A percentile compares a stretch with the other conserved stretches of the same genome.
Conservation (phyloP, 2,329 filamentous ascomycete species). For the Alternaria angustiovoidea region DNA sequence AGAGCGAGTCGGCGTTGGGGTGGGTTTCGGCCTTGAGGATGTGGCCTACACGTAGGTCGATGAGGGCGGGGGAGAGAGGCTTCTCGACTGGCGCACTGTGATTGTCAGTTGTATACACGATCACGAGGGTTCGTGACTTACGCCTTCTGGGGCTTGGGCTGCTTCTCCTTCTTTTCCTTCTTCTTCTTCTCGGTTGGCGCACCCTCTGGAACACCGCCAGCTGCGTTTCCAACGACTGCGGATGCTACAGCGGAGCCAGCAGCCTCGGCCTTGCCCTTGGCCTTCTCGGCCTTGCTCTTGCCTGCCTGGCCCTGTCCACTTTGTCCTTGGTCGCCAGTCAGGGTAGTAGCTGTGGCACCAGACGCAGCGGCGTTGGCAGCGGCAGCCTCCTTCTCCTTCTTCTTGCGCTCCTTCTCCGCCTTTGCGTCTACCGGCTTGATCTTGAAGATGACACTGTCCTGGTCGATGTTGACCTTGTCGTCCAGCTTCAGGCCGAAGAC, state of each 20-base stretch:
- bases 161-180: conserved; percentile 93
- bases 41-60: conserved; percentile 95
- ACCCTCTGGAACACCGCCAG: conserved; percentile 49
- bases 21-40: conserved; percentile 96
- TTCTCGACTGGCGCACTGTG: conserved; percentile 67
- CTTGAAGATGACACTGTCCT: conserved; percentile 81
- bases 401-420: conserved; percentile 94
- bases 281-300: conserved; percentile 55
- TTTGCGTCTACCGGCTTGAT: conserved; percentile 90
- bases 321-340: conserved; percentile 44
- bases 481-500: conserved; percentile 73
- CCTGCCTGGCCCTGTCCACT: conserved; percentile 52
- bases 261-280: conserved; percentile 63
- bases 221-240: conserved; percentile 54
- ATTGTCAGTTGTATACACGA: conserved; percentile 22
- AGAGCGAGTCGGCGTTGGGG: conserved; percentile 95
- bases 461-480: conserved; percentile 81
- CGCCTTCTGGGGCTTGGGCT: conserved; percentile 72
- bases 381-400: conserved; percentile 85
- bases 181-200: conserved; percentile 64
- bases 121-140: conserved; percentile 21
- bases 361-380: conserved; percentile 64
- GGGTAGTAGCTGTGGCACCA: conserved; percentile 53
- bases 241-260: conserved; percentile 60
- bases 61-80: conserved; percentile 81